phyloP scores from a whole-genome alignment of 208 protist species.

The Leishmania turanica region DNA sequence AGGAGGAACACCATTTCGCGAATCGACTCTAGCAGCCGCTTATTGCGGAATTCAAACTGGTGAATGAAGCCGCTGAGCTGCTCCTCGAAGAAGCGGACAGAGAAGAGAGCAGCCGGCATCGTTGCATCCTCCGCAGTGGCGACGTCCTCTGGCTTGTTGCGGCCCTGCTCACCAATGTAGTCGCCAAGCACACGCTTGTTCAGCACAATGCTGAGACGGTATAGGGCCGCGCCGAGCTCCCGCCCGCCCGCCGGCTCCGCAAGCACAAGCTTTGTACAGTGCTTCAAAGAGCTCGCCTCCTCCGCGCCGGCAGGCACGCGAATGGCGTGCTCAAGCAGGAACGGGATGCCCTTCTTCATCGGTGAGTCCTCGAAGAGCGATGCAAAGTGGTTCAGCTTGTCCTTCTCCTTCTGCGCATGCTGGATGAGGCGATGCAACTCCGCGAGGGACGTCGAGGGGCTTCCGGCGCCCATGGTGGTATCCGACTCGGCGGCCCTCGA shows the following conservation, averaged over 20 bases:
- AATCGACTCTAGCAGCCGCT: conserved; percentile 76
- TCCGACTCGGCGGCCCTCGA: background rate
- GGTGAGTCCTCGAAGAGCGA: conserved; percentile 66
- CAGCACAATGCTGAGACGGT: conserved; percentile 69
- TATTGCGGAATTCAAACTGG: conserved; percentile 80
- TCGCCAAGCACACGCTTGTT: conserved; percentile 89
- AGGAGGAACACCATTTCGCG: conserved; percentile 86
- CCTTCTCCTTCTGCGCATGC: conserved; percentile 51
- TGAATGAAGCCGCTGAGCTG: conserved; percentile 82
- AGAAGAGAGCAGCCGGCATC: conserved; percentile 43
- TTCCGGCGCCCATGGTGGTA: conserved; percentile 1
- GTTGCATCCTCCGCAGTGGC: background rate
- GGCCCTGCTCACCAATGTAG: conserved; percentile 87
- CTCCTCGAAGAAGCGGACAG: conserved; percentile 72
- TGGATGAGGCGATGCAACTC: conserved; percentile 11
- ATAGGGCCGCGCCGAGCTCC: conserved; percentile 83
- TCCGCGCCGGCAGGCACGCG: conserved; percentile 39
- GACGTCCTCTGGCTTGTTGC: conserved; percentile 30
- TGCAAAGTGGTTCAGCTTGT: conserved; percentile 62
- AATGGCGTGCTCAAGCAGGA: conserved; percentile 62
- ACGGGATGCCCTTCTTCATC: conserved; percentile 80
- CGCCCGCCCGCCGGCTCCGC: conserved; percentile 68
- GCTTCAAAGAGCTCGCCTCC: conserved; percentile 15
- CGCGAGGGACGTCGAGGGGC: background rate
- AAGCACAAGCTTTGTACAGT: conserved; percentile 54